Conservation (phyloP, 2,329 filamentous ascomycete species). For the Periconia sp. region DNA sequence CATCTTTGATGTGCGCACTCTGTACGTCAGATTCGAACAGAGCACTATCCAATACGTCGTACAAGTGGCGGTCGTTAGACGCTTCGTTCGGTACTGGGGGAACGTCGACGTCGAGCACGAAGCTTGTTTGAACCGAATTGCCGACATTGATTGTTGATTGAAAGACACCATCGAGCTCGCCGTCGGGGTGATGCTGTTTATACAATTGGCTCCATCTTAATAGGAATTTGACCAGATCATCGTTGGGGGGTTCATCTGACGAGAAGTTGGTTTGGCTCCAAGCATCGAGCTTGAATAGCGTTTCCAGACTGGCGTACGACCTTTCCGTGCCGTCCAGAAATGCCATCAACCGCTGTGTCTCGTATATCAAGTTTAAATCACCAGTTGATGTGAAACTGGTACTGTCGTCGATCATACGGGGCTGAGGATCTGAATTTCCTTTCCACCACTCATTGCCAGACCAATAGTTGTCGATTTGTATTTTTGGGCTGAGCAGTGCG, state of each 20-base stretch:
- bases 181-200: constrained; percentile 44
- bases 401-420: constrained; percentile 53
- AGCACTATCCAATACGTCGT: constrained; percentile 56
- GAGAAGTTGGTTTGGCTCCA: constrained; percentile 23
- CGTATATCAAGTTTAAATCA: constrained; percentile 52
- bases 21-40: constrained; percentile 42
- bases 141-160: constrained; percentile 45
- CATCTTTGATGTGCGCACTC: constrained; percentile 32
- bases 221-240: constrained; percentile 50
- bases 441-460: constrained; percentile 64
- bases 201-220: constrained; percentile 53
- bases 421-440: constrained; percentile 54
- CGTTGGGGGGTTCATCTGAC: constrained; percentile 23
- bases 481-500: constrained; percentile 54
- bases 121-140: constrained; percentile 24
- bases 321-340: constrained; percentile 61
- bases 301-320: constrained; percentile 60
- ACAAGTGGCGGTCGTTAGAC: constrained; percentile 46
- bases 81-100: constrained; percentile 17
- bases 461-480: constrained; percentile 54
- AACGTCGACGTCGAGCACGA: constrained; percentile 30
- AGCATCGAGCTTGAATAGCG: constrained; percentile 49
- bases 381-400: constrained; percentile 29
- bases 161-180: constrained; percentile 47
- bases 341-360: constrained; percentile 63